Evolutionary conservation across 1,139 yeast species (phyloP), one percentile per base, ranked within the genome.

Genomic region (Geotrichum macrosporum): DNA sequence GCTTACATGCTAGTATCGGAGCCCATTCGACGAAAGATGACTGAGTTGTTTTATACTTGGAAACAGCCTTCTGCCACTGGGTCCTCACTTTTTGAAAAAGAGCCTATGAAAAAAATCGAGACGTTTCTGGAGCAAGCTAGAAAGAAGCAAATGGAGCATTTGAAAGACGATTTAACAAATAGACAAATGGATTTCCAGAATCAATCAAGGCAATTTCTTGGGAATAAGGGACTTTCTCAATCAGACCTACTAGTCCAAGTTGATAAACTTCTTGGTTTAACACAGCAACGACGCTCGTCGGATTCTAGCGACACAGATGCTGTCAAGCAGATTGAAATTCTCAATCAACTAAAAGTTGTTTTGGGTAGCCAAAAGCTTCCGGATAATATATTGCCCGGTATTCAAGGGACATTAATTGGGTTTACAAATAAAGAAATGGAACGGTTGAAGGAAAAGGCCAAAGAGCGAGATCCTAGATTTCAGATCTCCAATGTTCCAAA

Each of bases 31-130:
- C 74, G 76, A 45, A 84, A 83, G 64, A 70, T 94, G 63, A 80
- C 78, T 48, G 82, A 81, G 54, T 69, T 94, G 54, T 89, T 85
- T 67, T 81, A 80, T 60, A 85, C 96, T 12, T 94, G 99, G 99
- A 82, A 84, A 69, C 64, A 74, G 44, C 86, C 94, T 2, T 41
- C 48, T 2, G 44, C 52, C 4, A 46, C 29, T 22, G 52, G 52
- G 6, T 31, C 41, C 4, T 35, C 45, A 5, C 69, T 92, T 43
- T 89, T 92, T 63, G 84, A 88, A 12, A 71, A 71, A 31, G 82
- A 78, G 13, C 84, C 85, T 41, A 71, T 89, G 56, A 79, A 77
- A 35, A 78, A 75, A 58, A 84, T 94, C 47, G 95, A 86, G 55
- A 72, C 70, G 46, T 89, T 89, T 62, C 69, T 94, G 58, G 70